Conservation (phyloP, 2,329 filamentous ascomycete genomes). For the Aspergillus sp. region DNA sequence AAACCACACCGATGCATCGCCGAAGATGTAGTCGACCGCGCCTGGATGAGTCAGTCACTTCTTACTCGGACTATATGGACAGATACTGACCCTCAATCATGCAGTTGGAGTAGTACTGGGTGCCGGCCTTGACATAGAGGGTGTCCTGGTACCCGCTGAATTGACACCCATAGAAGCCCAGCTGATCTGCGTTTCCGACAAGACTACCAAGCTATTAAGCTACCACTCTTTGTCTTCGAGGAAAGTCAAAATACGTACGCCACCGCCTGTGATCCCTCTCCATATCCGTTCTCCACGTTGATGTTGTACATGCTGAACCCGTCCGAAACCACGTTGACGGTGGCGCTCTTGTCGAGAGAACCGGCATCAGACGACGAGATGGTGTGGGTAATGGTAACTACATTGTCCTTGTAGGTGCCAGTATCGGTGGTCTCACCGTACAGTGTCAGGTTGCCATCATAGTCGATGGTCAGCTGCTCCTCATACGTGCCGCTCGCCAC, state of each 20-base stretch:
- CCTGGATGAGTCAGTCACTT: slow-evolving; percentile 17
- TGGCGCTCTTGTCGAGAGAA: slow-evolving; percentile 33
- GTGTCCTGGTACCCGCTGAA: slow-evolving; percentile 41
- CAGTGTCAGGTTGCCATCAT: slow-evolving; percentile 30
- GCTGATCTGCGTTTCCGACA: slow-evolving; percentile 31
- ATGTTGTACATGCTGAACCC: slow-evolving; percentile 39
- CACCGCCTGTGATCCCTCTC: slow-evolving; percentile 36
- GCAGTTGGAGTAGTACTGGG: slow-evolving; percentile 38
- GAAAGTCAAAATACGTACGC: slow-evolving; percentile 21
- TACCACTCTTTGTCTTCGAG: no score
- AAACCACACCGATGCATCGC: slow-evolving; percentile 33
- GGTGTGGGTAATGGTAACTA: slow-evolving; percentile 35
- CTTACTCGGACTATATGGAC: background rate
- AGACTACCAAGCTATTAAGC: slow-evolving; percentile 13
- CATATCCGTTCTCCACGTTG: slow-evolving; percentile 39
- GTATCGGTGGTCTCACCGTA: slow-evolving; percentile 37
- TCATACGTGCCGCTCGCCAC: slow-evolving; percentile 35
- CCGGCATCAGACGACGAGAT: slow-evolving; percentile 34
- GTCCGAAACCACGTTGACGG: slow-evolving; percentile 31
- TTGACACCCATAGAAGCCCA: slow-evolving; percentile 39
- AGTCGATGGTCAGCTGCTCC: slow-evolving; percentile 35
- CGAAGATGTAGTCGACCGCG: slow-evolving; percentile 40
- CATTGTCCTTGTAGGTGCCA: slow-evolving; percentile 32
- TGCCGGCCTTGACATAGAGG: slow-evolving; percentile 35
- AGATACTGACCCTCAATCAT: slow-evolving; percentile 29